Evolutionary conservation across 345 rosid genomes (phyloP), one percentile per base, ranked within the genome.

Genomic region (Gossypium ekmanianum): DNA sequence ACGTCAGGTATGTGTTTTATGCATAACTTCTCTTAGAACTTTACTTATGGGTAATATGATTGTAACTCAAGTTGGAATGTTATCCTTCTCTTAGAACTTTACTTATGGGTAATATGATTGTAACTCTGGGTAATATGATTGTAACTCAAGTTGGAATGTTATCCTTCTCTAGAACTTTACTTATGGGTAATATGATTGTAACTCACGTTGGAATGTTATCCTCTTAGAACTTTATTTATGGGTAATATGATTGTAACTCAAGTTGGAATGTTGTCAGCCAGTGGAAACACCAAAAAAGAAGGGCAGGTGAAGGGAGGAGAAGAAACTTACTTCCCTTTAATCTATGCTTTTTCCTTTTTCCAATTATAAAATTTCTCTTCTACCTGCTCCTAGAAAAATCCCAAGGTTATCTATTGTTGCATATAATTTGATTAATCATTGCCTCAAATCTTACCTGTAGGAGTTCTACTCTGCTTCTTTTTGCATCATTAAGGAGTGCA

Each of bases 1-100:
- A 94, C 94, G 76, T 91, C 94, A 34, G 97, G 98, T 88, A 85
- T 2, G 65, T 7, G 41, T 18, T 47, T 9, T 6, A 52, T 24
- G 3, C n/a, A 4, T 39, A 64, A 20, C 26, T 16, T 14, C 41
- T 34, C 41, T 34, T 34, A 34, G 41, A 34, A 11, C 48, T 43
- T 11, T 44, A 11, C 34, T 18, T 34, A 34, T 34, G 41, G 7
- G 41, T 34, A 34, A 34, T 34, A 20, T 66, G 17, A 44, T 64
- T 41, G 27, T 44, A 66, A 44, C 17, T 44, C 12, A 18, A 66
- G 54, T 26, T 11, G 54, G 54, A 65, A n/a, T 2, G 3, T 34
- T 16, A 0, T 43, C 20, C 26, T 16, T 14, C 41, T 34, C 41
- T 34, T 34, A 34, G 7, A 34, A 11, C 48, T 18, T 11, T 44